Conservation (phyloP, 805 yeast genomes). For the Ogataea zsoltii region DNA sequence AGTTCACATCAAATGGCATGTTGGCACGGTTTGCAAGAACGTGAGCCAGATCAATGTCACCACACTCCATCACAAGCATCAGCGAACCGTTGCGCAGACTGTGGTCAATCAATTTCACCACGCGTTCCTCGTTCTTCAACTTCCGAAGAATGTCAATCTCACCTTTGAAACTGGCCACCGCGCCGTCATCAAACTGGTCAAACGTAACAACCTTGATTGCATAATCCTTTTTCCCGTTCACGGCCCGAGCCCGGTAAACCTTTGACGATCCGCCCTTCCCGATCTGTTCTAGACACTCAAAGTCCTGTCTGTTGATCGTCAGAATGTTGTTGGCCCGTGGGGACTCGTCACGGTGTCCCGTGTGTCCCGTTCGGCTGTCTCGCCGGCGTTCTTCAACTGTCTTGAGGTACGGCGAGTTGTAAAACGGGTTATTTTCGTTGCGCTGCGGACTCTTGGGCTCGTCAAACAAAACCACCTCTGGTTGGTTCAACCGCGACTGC, state of each 20-base stretch:
- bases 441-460: slow-evolving; percentile 4
- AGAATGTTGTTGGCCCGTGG: slow-evolving; percentile 15
- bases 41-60: slow-evolving; percentile 86
- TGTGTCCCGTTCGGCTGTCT: background rate
- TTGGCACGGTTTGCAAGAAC: slow-evolving; percentile 61
- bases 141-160: slow-evolving; percentile 76
- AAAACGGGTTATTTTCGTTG: slow-evolving; percentile 1
- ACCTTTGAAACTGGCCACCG: slow-evolving; percentile 80
- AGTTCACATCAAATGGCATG: slow-evolving; percentile 63
- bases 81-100: slow-evolving; percentile 65
- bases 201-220: slow-evolving; percentile 83
- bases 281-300: slow-evolving; percentile 72
- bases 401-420: slow-evolving; percentile 15
- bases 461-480: slow-evolving; percentile 3
- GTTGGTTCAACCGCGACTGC: slow-evolving; percentile 14
- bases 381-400: slow-evolving; percentile 18
- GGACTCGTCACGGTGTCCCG: background rate
- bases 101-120: slow-evolving; percentile 75
- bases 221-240: slow-evolving; percentile 51
- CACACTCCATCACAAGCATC: slow-evolving; percentile 88
- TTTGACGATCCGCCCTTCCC: slow-evolving; percentile 94
- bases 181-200: slow-evolving; percentile 76
- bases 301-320: slow-evolving; percentile 58
- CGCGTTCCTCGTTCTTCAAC: slow-evolving; percentile 63
- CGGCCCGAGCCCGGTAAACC: slow-evolving; percentile 73